Evolutionary conservation across 2,329 filamentous ascomycete genomes (phyloP), one percentile per base, ranked within the genome.

Genomic region (Colletotrichum salicis): DNA sequence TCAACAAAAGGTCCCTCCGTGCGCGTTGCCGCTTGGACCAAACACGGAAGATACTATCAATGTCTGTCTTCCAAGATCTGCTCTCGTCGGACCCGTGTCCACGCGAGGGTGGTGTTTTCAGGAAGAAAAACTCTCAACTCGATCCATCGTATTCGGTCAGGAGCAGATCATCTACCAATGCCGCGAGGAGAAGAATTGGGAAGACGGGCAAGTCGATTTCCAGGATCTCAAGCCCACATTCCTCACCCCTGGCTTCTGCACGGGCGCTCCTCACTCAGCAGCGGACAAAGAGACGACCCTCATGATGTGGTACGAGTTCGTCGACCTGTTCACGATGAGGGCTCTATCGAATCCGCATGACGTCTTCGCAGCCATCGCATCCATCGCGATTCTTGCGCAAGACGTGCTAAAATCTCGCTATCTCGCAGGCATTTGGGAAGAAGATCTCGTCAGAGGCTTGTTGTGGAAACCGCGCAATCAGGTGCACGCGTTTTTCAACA

Each of bases 81-180:
- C 5, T 19, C 12, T 11, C 1, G 13, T 45, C n/a, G 67, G 67
- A 1, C 61, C 67, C 11, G 52, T 64, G 10, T 64, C 67, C 5
- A 59, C 67, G 4, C 67, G 67, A 19, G 67, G 67, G 4, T 69
- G 67, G 67, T 69, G 67, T 33, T 69, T 58, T 4, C 67, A 69
- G 55, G 67, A 69, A 27, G 52, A 69, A 33, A 59, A 41, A 1
- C 54, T 69, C 5, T 69, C 67, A 5, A 59, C 13, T 5, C 62
- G 45, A n/a, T 27, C 67, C 31, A 27, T 69, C 33, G 13, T 59
- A 2, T 59, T 69, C 7, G 54, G 54, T 5, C 27, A 59, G 8
- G 54, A 69, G 19, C 67, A 69, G n/a, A 22, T 59, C 5, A 48
- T 59, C 12, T 59, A 59, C 45, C 27, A 54, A 24, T 69, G 67